These are phyloP conservation scores for Macrophomina tecta DNA, from an alignment of 2,329 filamentous ascomycete species.

Conservation along the genomic window DNA sequence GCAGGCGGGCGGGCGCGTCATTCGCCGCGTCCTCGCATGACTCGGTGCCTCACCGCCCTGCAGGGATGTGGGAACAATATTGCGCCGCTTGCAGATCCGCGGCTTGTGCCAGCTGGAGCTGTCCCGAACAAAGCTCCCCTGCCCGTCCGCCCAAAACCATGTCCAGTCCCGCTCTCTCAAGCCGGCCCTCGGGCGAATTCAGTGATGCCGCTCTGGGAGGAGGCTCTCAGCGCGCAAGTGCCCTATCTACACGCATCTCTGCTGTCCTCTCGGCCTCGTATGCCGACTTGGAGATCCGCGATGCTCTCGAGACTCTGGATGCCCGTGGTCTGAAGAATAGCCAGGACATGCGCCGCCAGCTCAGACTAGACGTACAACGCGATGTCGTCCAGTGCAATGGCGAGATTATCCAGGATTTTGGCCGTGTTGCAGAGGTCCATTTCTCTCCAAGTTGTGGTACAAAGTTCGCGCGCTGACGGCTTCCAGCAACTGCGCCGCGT, in stretches of 20 bases:
- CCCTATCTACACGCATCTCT: conserved; percentile 81
- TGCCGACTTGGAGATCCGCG: conserved; percentile 87
- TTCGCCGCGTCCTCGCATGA: conserved; percentile 22
- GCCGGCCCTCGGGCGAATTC: conserved; percentile 25
- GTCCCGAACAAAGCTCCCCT: conserved; percentile 11
- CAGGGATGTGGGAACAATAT: conserved; percentile 6
- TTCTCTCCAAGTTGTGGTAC: neutral
- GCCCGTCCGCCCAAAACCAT: conserved; percentile 1
- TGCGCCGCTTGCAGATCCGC: conserved; percentile 7
- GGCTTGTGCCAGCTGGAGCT: neutral
- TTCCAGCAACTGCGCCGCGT: conserved; percentile 83
- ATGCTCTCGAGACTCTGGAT: conserved; percentile 81
- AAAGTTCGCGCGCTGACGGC: conserved; percentile 34
- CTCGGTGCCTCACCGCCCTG: neutral
- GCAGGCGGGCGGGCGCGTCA: conserved; percentile 19
- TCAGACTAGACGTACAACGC: conserved; percentile 84
- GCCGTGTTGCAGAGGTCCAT: conserved; percentile 80
- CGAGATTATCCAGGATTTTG: conserved; percentile 85
- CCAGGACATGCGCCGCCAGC: conserved; percentile 75
- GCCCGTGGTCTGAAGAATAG: conserved; percentile 73
- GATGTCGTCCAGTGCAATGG: conserved; percentile 94
- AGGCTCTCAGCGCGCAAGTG: conserved; percentile 53
- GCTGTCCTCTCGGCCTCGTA: conserved; percentile 90
- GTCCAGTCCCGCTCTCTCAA: conserved; percentile 17
- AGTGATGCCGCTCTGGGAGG: conserved; percentile 18